Evolutionary conservation across 495 filamentous ascomycete genomes (phyloP).

Genomic region (Penicillium argentinense): DNA sequence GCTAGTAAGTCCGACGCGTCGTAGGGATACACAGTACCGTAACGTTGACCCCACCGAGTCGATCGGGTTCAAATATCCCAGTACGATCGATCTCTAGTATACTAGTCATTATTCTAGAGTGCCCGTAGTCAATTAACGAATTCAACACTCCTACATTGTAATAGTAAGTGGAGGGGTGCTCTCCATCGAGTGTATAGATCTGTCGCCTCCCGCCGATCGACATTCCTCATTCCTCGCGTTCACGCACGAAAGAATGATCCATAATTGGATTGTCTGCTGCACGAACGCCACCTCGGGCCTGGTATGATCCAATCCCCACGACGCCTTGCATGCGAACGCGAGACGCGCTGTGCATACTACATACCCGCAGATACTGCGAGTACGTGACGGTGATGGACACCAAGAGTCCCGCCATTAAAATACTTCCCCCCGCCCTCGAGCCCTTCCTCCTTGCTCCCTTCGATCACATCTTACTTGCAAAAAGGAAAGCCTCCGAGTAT

Average conservation of each 20-base stretch:
- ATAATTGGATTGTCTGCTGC: constrained; percentile 19
- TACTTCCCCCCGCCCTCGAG: constrained; percentile 12
- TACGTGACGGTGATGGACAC: no score
- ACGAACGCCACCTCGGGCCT: constrained; percentile 19
- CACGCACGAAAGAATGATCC: constrained; percentile 6
- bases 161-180: no score
- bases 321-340: constrained; percentile 25
- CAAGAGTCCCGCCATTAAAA: no score
- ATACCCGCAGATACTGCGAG: no score
- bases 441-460: constrained; percentile 9
- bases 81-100: no score
- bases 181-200: no score
- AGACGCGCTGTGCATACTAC: constrained; percentile 13
- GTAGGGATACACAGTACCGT: constrained; percentile 12
- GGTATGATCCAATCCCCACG: constrained; percentile 18
- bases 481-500: constrained; percentile 5
- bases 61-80: no score
- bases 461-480: no score
- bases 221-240: no score
- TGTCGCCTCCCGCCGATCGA: neutral
- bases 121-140: neutral
- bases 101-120: no score
- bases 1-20: constrained; percentile 15
- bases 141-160: no score
- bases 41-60: no score